Evolutionary conservation across 83 land plant genomes (phyloP), one percentile per base, ranked within the genome.

Genomic region (Picea abies): DNA sequence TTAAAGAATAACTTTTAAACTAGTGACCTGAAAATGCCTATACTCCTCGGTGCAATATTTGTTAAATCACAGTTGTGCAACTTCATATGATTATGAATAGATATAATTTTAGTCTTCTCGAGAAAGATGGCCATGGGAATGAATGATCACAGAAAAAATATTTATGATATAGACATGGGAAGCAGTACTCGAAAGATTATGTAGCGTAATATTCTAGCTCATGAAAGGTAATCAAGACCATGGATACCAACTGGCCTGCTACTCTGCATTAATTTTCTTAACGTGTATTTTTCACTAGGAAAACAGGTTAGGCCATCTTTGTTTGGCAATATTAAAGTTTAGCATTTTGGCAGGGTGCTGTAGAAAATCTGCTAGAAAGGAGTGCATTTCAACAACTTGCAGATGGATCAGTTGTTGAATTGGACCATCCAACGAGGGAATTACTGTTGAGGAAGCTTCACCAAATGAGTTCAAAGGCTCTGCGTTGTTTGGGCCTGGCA

Each of bases 401-500:
- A 15, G 93, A 94, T 88, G 97, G 97, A 52, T 83, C 92, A 4
- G 83, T 96, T 84, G 87, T 86, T 47, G 84, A 85, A 49, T 72
- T 94, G 76, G 90, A 93, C 81, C 93, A 91, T 35, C 29, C 29
- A 29, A 29, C 29, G 29, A 29, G 29, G 29, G 29, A 29, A 29
- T 29, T 29, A 29, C 29, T 29, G 29, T 29, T 29, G 73, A 85
- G 52, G 64, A 91, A 72, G 73, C 86, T 87, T 35, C 86, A 79
- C 80, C 89, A 88, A n/a, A 92, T 92, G 95, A 90, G 93, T 83
- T 88, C 95, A 69, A 96, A 91, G 80, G 95, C 91, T 19, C 77
- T 96, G 78, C 89, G 97, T 39, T 96, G 98, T 84, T 85, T 96
- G 80, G 96, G 94, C 11, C 83, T 96, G 41, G 98, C 98, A 75